These are phyloP conservation scores for Neonectria coccinea DNA, from an alignment of 2,329 filamentous ascomycete genomes.

Conservation along the genomic window DNA sequence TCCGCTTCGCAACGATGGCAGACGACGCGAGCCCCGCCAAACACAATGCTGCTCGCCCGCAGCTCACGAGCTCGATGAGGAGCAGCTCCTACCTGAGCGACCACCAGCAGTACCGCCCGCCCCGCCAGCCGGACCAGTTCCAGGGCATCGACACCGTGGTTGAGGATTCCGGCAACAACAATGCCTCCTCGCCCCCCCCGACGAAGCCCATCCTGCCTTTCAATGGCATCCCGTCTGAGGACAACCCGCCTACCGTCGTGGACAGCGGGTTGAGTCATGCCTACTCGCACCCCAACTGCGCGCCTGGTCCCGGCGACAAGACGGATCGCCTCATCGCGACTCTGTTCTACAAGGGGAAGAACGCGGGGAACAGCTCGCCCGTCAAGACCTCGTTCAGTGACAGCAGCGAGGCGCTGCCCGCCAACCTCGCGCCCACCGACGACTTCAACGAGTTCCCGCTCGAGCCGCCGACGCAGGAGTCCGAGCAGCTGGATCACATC, in stretches of 20 bases:
- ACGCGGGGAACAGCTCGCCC: slow-evolving; percentile 47
- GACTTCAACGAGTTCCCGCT: slow-evolving; percentile 70
- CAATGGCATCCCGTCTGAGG: slow-evolving; percentile 70
- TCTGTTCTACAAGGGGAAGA: slow-evolving; percentile 68
- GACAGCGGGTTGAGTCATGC: slow-evolving; percentile 72
- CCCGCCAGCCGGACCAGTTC: slow-evolving; percentile 62
- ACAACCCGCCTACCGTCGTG: slow-evolving; percentile 69
- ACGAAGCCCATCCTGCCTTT: slow-evolving; percentile 62
- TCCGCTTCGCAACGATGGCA: slow-evolving; percentile 47
- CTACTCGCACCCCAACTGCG: slow-evolving; percentile 73
- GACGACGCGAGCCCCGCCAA: slow-evolving; percentile 48
- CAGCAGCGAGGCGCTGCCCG: slow-evolving; percentile 54
- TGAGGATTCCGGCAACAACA: slow-evolving; percentile 61
- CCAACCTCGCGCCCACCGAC: slow-evolving; percentile 70
- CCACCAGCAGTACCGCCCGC: slow-evolving; percentile 72
- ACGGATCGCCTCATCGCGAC: slow-evolving; percentile 70
- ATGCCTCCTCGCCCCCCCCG: slow-evolving; percentile 51
- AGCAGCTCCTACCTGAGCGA: slow-evolving; percentile 73
- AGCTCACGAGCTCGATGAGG: slow-evolving; percentile 64
- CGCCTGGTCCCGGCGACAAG: slow-evolving; percentile 60
- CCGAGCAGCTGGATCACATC: slow-evolving; percentile 71
- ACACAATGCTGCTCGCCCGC: slow-evolving; percentile 57
- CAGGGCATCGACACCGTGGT: slow-evolving; percentile 75
- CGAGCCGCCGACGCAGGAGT: slow-evolving; percentile 66
- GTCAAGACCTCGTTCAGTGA: slow-evolving; percentile 45